Base-by-base conservation (phyloP, 352 stramenopile species). In the Hyaloperonospora arabidopsidis region DNA sequence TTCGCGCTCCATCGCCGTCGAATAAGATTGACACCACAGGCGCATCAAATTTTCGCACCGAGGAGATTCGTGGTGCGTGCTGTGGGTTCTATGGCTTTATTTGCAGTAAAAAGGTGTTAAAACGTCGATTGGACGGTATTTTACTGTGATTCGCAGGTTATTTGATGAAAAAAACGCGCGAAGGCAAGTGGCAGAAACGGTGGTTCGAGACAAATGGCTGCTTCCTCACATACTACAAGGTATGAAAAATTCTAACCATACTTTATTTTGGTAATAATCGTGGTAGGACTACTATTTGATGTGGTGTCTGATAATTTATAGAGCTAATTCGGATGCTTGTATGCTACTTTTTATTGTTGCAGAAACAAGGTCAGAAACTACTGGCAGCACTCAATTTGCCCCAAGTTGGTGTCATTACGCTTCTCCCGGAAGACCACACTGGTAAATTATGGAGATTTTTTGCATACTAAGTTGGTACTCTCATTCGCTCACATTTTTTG, bases 141-240 rank as follows among this genome's bases (percentile, higher is more conserved):
- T 56, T 43, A 19, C 12, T 18, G 6, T 29, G 15, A 5, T 41
- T 29, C 39, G 17, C 36, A 87, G 87, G 89, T 21, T 97, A 97
- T 61, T 63, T 97, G 61, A 91, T 96, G 58, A 97, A 97, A 70
- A 96, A 96, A 61, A 95, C 89, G 49, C 85, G 88, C 54, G 87
- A 96, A 53, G 88, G 87, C 64, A 95, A 95, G 65, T 97, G 96
- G 96, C 96, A 99, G 67, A 97, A 97, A 71, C 85, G 96, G 52
- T 99, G 93, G 88, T 99, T 99, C 65, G 96, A 99, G 77, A 98
- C 91, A 8, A 98, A 98, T 64, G 95, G 95, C 45, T 96, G 96
- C 68, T 97, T 97, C 74, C 80, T 99, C 35, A 98, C 95, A 13
- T 99, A 99, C 78, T 99, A 98, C 76, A 99, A 99, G 77, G 85